These are phyloP conservation scores for Podosphaera fusca DNA, from an alignment of 2,329 filamentous ascomycete genomes.

Conservation along the genomic window DNA sequence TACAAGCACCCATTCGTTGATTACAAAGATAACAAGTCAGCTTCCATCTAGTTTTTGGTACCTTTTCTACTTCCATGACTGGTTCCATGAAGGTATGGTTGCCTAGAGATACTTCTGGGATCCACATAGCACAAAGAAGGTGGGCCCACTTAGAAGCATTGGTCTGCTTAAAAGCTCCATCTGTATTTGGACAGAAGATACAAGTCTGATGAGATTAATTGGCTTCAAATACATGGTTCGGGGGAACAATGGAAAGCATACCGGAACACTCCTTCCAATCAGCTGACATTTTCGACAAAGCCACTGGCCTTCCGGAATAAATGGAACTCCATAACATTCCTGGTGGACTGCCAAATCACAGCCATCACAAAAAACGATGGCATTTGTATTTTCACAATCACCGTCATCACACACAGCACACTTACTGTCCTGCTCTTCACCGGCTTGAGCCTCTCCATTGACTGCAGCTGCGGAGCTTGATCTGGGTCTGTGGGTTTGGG, in stretches of 20 bases:
- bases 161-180: slow-evolving; percentile 95
- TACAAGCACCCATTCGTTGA: slow-evolving; percentile 93
- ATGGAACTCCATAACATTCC: slow-evolving; percentile 95
- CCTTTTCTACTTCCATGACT: slow-evolving; percentile 92
- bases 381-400: slow-evolving; percentile 98
- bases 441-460: slow-evolving; percentile 69
- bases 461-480: slow-evolving; percentile 89
- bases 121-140: slow-evolving; percentile 92
- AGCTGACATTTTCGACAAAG: slow-evolving; percentile 90
- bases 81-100: slow-evolving; percentile 98
- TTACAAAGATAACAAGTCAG: slow-evolving; percentile 89
- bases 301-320: slow-evolving; percentile 97
- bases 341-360: slow-evolving; percentile 96
- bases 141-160: slow-evolving; percentile 94
- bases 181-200: slow-evolving; percentile 94
- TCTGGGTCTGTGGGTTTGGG: slow-evolving; percentile 76
- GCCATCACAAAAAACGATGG: slow-evolving; percentile 95
- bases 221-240: not conserved
- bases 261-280: slow-evolving; percentile 72
- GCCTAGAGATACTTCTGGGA: slow-evolving; percentile 83
- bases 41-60: slow-evolving; percentile 85
- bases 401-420: slow-evolving; percentile 96
- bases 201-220: slow-evolving; percentile 37
- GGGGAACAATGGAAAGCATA: slow-evolving; percentile 21
- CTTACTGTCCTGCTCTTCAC: slow-evolving; percentile 90